Evolutionary conservation across 331 rosid species (phyloP).

Genomic region (Phaseolus coccineus): DNA sequence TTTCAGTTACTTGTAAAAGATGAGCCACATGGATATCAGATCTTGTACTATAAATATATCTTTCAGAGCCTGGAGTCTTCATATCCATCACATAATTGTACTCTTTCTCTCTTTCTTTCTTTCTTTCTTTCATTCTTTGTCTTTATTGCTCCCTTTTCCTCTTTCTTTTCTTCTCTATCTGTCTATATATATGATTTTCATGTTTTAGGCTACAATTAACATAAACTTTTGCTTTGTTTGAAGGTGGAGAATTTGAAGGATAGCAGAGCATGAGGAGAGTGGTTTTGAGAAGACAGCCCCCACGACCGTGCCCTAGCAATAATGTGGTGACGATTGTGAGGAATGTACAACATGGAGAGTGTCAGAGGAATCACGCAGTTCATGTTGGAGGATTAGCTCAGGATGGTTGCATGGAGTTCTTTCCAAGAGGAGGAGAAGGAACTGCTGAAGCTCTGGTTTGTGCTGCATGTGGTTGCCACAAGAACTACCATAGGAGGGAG

Average conservation of each 20-base stretch:
- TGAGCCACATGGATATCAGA: background rate
- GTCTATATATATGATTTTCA: background rate
- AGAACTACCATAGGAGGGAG: slow-evolving; percentile 65
- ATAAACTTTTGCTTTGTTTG: slow-evolving; percentile 15
- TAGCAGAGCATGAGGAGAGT: slow-evolving; percentile 65
- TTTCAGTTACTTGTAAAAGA: background rate
- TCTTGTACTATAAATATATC: slow-evolving; percentile 5
- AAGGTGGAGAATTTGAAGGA: background rate
- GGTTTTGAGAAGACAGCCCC: slow-evolving; percentile 54
- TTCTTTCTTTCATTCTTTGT: background rate
- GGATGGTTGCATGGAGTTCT: slow-evolving; percentile 80
- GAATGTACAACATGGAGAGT: slow-evolving; percentile 60
- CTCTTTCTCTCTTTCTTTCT: background rate
- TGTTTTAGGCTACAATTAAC: too few species aligned
- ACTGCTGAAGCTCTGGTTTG: slow-evolving; percentile 58
- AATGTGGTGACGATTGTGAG: slow-evolving; percentile 20
- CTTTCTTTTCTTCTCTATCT: background rate
- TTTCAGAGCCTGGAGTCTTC: slow-evolving; percentile 29
- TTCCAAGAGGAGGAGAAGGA: slow-evolving; percentile 67
- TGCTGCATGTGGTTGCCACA: slow-evolving; percentile 81
- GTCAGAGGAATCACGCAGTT: slow-evolving; percentile 79
- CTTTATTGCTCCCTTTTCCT: background rate
- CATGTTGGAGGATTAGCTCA: slow-evolving; percentile 65
- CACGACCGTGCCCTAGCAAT: slow-evolving; percentile 34
- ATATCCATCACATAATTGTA: background rate